A percentile compares a stretch with the other conserved stretches of the same genome.
Conservation (phyloP, 257 asterid species). For the Rhazya stricta region DNA sequence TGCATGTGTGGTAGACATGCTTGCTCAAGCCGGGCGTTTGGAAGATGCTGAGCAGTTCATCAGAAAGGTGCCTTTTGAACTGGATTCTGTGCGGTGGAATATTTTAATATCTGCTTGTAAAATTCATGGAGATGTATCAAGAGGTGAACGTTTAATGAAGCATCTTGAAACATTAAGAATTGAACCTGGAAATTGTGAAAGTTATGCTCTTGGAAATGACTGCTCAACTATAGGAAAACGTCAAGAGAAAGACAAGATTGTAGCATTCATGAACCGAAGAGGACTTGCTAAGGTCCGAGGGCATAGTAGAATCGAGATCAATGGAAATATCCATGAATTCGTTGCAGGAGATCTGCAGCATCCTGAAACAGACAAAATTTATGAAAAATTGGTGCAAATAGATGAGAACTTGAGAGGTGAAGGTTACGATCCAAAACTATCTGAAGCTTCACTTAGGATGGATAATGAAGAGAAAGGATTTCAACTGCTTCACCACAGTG, state of each 20-base stretch:
- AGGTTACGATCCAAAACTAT: conserved; percentile 21
- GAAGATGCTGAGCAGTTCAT: conserved; percentile 41
- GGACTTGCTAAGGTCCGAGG: conserved; percentile 33
- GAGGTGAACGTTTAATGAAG: conserved; percentile 26
- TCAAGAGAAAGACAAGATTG: conserved; percentile 31
- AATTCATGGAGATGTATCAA: conserved; percentile 27
- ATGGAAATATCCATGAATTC: conserved; percentile 26
- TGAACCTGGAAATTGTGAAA: conserved; percentile 40
- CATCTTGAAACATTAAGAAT: conserved; percentile 27
- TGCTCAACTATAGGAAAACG: conserved; percentile 33
- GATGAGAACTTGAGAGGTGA: conserved; percentile 15
- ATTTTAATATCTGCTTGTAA: conserved; percentile 47
- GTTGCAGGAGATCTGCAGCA: conserved; percentile 22
- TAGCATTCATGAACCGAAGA: conserved; percentile 25
- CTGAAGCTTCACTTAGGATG: conserved; percentile 17
- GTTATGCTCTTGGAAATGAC: conserved; percentile 30
- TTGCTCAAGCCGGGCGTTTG: conserved; percentile 40
- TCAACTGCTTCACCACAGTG: conserved; percentile 31
- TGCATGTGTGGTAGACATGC: conserved; percentile 51
- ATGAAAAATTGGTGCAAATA: conserved; percentile 14
- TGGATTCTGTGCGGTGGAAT: conserved; percentile 44
- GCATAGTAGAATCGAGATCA: conserved; percentile 44
- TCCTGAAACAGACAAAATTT: conserved; percentile 11
- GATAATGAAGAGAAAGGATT: conserved; percentile 25
- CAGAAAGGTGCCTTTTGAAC: conserved; percentile 39